Base-by-base conservation (phyloP, 352 stramenopile species). In the Phytophthora agathidicida region DNA sequence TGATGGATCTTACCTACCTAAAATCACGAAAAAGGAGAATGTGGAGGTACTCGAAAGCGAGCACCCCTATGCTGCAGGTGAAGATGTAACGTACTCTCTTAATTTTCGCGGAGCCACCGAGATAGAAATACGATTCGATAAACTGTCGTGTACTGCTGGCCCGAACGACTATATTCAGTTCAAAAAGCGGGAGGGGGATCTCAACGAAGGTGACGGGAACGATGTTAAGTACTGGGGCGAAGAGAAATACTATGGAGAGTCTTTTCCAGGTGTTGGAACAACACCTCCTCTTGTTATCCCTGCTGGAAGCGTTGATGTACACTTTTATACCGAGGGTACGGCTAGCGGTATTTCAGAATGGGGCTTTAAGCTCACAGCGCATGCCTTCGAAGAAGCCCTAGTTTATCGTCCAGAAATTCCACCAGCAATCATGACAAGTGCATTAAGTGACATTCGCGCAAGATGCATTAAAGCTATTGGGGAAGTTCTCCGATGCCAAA, bases 151-250 rank as follows among this genome's bases (percentile, higher is more conserved):
- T 38, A 96, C 88, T 5, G 74, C 80, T 32, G 67, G 71, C 5
- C 71, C 73, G 14, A 90, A 86, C 36, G 90, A 97, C 50, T 97
- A 86, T 45, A 68, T 96, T 17, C 77, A 78, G 28, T 96, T 97
- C 41, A 45, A 69, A 7, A 91, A 89, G 58, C 71, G 65, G 5
- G 57, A 65, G 31, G 60, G 60, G 20, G 43, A 59, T 37, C 50
- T 64, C 17, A 48, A 59, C 16, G 43, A 60, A 43, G 17, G 22
- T 9, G 46, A n/a, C 9, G 46, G 44, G 16, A 45, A 65, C 11
- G 56, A 54, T 5, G 55, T 73, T 13, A 55, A 68, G 16, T 80
- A 88, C 35, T 92, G 77, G 76, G 84, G 83, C 11, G 75, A 90
- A 14, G 73, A 89, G 30, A 89, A 84, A 27, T 96, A 94, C 47